Percentiles rank a stretch among this genome's conserved stretches.
These are phyloP conservation scores for Pezicula radicicola DNA, from an alignment of 2,329 filamentous ascomycete genomes.

Conservation along the genomic window DNA sequence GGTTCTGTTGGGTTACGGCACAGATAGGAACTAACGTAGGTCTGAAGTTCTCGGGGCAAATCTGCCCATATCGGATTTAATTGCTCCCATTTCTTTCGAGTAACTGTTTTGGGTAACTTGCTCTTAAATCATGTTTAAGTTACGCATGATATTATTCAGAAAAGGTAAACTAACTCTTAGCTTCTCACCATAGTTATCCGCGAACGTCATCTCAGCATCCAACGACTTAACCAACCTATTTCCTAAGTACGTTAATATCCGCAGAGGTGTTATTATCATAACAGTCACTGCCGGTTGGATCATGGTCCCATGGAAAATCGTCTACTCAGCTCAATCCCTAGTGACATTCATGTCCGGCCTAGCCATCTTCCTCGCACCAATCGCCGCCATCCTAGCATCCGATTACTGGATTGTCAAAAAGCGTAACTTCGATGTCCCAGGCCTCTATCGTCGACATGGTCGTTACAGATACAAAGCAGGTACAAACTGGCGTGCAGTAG, in stretches of 20 bases:
- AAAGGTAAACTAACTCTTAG: too few species aligned
- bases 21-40: constrained; percentile 45
- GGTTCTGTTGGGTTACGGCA: constrained; percentile 36
- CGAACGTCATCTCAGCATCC: constrained; percentile 43
- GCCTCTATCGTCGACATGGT: constrained; percentile 5
- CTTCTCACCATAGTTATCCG: constrained; percentile 30
- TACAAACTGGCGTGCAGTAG: constrained; percentile 9
- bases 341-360: constrained; percentile 22
- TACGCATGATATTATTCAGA: too few species aligned
- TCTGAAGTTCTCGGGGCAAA: too few species aligned
- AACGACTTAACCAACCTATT: constrained; percentile 51
- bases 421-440: constrained; percentile 3
- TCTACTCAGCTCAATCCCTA: constrained; percentile 20
- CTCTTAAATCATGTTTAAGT: too few species aligned
- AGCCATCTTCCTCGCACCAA: constrained; percentile 30
- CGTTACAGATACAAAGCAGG: constrained; percentile 11
- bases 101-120: too few species aligned
- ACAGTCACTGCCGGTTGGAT: constrained; percentile 33
- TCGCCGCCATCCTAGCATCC: constrained; percentile 10
- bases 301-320: constrained; percentile 42
- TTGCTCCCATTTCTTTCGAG: too few species aligned
- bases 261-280: constrained; percentile 45
- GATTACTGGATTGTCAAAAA: constrained; percentile 11
- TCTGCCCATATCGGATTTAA: too few species aligned
- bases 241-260: constrained; percentile 52